phyloP scores from a whole-genome alignment of 2,329 filamentous ascomycete species.

The Calonectria ilicicola region DNA sequence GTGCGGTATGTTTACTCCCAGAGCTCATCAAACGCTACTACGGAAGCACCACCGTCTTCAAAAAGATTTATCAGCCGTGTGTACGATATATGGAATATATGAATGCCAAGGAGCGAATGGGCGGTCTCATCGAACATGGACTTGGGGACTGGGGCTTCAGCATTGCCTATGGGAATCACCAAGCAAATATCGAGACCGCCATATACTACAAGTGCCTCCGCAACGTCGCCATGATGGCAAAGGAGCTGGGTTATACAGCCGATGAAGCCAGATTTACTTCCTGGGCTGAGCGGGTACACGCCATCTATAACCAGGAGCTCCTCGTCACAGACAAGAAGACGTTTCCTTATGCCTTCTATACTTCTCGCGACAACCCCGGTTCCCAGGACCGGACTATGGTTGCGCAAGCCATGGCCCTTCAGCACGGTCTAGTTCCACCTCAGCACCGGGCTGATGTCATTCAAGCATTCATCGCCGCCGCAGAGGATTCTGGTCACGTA shows the following conservation, averaged over 20 bases:
- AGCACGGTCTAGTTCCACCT: constrained; percentile 35
- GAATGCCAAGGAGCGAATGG: constrained; percentile 51
- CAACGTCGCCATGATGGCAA: constrained; percentile 50
- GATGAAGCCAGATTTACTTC: constrained; percentile 41
- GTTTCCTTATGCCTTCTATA: constrained; percentile 53
- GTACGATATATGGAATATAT: constrained; percentile 57
- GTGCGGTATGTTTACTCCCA: constrained; percentile 51
- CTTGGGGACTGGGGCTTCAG: constrained; percentile 57
- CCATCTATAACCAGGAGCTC: constrained; percentile 49
- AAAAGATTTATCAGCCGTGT: constrained; percentile 51
- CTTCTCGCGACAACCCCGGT: constrained; percentile 47
- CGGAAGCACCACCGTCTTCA: constrained; percentile 50
- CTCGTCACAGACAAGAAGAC: constrained; percentile 45
- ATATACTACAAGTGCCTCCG: constrained; percentile 56
- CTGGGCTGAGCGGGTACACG: constrained; percentile 46
- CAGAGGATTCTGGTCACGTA: constrained; percentile 45
- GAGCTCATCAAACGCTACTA: constrained; percentile 55
- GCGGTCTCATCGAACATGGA: constrained; percentile 56
- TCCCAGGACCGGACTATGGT: constrained; percentile 51
- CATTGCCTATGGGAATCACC: constrained; percentile 56
- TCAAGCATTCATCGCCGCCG: constrained; percentile 38
- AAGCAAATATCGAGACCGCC: constrained; percentile 59
- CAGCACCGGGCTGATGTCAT: constrained; percentile 34
- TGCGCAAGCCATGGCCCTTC: constrained; percentile 49
- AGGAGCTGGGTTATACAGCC: constrained; percentile 38